Conservation (phyloP, 1,284 basidiomycete species). For the Irpex sp. region DNA sequence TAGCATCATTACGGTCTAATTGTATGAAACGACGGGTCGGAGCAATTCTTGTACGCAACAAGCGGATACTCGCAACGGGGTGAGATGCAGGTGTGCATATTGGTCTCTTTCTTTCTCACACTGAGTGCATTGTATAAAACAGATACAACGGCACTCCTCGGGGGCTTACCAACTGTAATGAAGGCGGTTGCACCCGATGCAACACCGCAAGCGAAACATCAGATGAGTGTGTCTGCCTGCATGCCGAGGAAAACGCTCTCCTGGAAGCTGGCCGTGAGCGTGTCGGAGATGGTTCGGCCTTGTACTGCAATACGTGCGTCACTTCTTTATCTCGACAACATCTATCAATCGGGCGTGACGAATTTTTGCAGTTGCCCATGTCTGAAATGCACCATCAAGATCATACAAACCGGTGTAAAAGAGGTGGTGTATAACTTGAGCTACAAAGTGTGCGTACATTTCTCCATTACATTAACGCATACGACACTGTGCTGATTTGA, state of each 20-base stretch:
- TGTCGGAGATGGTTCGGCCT: slow-evolving; percentile 75
- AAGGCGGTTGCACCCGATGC: slow-evolving; percentile 83
- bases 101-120: too few species aligned
- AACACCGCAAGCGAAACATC: slow-evolving; percentile 64
- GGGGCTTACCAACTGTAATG: slow-evolving; percentile 84
- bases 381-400: slow-evolving; percentile 93
- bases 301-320: slow-evolving; percentile 87
- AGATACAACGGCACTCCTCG: slow-evolving; percentile 97
- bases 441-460: slow-evolving; percentile 82
- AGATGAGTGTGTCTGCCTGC: slow-evolving; percentile 90
- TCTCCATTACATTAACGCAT: slow-evolving; percentile 2
- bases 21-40: slow-evolving; percentile 98
- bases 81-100: slow-evolving; percentile 25
- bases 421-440: slow-evolving; percentile 95
- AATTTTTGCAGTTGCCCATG: slow-evolving; percentile 82
- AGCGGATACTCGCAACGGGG: slow-evolving; percentile 92
- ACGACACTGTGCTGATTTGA: slow-evolving; percentile 2
- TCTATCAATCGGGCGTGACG: not conserved
- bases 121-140: not conserved
- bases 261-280: slow-evolving; percentile 89
- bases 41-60: slow-evolving; percentile 84
- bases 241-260: slow-evolving; percentile 98
- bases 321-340: not conserved
- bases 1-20: slow-evolving; percentile 87
- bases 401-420: slow-evolving; percentile 91